Conservation (phyloP, 2,329 filamentous ascomycete genomes). For the Paecilomyces sp. region DNA sequence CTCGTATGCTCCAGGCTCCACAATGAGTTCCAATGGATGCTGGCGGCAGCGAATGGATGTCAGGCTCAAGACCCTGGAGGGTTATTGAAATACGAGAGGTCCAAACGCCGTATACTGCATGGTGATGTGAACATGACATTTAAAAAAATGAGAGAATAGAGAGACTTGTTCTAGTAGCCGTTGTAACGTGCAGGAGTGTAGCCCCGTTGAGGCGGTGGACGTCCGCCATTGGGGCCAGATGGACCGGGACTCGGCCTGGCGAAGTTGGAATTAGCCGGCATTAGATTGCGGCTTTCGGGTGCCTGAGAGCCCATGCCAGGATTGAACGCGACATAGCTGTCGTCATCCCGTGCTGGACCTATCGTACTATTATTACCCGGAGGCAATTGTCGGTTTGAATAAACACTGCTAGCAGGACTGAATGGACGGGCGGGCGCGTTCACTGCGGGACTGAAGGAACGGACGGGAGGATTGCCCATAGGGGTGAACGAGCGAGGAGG, state of each 20-base stretch:
- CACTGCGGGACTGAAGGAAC: conserved; percentile 8
- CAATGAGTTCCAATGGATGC: neutral
- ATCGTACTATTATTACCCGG: conserved; percentile 4
- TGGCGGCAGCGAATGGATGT: neutral
- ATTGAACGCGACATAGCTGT: conserved; percentile 7
- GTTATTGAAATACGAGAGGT: neutral
- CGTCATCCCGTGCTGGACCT: conserved; percentile 3
- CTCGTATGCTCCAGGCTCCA: neutral
- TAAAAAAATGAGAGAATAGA: neutral
- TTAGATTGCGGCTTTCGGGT: neutral
- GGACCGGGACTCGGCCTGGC: neutral
- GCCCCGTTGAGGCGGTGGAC: neutral
- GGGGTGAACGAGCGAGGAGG: conserved; percentile 7
- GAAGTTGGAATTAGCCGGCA: neutral
- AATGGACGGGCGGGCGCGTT: neutral
- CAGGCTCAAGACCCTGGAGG: neutral
- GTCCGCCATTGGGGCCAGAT: neutral
- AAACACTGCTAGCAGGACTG: neutral
- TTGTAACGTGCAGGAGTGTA: neutral
- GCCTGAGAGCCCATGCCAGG: neutral
- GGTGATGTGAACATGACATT: neutral
- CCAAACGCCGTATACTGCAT: neutral
- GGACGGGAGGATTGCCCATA: conserved; percentile 2
- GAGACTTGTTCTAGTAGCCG: neutral
- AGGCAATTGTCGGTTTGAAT: neutral